Base-by-base conservation (phyloP, 768 basidiomycete genomes). In the Mycena haematopus region DNA sequence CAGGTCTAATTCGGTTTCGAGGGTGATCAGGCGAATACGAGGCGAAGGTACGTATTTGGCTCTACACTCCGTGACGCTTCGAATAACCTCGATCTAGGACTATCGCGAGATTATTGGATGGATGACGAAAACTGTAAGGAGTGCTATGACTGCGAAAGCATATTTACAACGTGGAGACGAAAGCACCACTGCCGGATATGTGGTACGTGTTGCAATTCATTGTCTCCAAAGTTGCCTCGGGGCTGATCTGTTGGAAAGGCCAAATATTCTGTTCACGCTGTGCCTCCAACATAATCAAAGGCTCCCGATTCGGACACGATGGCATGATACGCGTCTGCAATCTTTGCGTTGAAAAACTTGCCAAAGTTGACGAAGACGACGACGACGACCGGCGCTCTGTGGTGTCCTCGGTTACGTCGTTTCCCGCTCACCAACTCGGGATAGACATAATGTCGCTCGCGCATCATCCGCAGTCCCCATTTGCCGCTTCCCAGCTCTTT, bases 101-200 rank as follows among this genome's bases (percentile, higher is more conserved):
- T 96, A 21, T 93, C 93, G 24, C 87, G 89, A 65, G 93, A 97
- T 71, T 98, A 98, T 72, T 99, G 97, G 97, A 98, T 99, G 95
- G 93, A 95, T 63, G 96, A 98, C 71, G 94, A 94, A 70, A 91
- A 92, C 58, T 93, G 93, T 70, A 97, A 91, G 72, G 95, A 97
- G 70, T 96, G 95, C 71, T 96, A 94, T 72, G 95, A 96, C 74
- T 97, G 95, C 79, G 93, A 94, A 75, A 93, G 92, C 66, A 82
- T 92, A 52, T 99, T 99, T 77, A 93, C 94, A 0, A 86, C 95
- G 2, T 98, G 94, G 93, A 79, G 96, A 55, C 80, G 97, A 65
- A 97, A 96, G 74, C 97, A 99, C 70, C 97, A 99, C 73, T 99
- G 97, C 77, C 87, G 97, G 14, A 95, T 99, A 74, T 99, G 97